Evolutionary conservation across 1,284 basidiomycete genomes (phyloP), one percentile per base, ranked within the genome.

Genomic region (Termitomyces sp.): DNA sequence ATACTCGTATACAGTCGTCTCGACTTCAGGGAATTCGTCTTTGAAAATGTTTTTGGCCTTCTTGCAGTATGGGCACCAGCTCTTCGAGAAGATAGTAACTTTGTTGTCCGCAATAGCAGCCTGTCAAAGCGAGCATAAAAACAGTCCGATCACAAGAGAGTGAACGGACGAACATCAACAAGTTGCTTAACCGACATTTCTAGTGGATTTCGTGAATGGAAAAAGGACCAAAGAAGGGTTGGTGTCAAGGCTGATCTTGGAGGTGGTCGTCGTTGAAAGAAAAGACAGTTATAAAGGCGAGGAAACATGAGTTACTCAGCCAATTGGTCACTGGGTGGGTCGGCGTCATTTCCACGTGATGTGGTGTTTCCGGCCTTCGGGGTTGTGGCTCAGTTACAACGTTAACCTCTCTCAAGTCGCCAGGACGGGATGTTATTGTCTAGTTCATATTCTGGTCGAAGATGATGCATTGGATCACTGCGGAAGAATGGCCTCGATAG

Each of bases 31-130:
- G 61, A 78, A 86, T 19, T 79, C 64, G 4, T 58, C 55, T 1
- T 62, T 60, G 57, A 90, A 76, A n/a, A 87, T 68, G 0, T 56
- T 50, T 67, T 89, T 89, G 33, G 84, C 79, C 8, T 66, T 66
- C 54, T 57, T 70, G 73, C 84, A 86, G 68, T 76, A 86, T 7
- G 81, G 80, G 67, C 79, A 90, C 44, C 66, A 79, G 9, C 74
- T 71, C 73, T 90, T 89, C 52, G 86, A 87, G 67, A 90, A 90
- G 53, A 90, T 79, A 39, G 75, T 72, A 55, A 89, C 75, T 63
- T 77, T 79, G 76, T 84, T 76, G 18, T 75, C 68, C 7, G 68
- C 54, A 59, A 88, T 82, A 30, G 78, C 69, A 49, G 64, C 62
- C 85, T 87, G 49, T 14, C 43, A 44, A 43, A 47, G 26, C 13